Conservation (phyloP, 352 stramenopile genomes). For the Globisporangium lucens region DNA sequence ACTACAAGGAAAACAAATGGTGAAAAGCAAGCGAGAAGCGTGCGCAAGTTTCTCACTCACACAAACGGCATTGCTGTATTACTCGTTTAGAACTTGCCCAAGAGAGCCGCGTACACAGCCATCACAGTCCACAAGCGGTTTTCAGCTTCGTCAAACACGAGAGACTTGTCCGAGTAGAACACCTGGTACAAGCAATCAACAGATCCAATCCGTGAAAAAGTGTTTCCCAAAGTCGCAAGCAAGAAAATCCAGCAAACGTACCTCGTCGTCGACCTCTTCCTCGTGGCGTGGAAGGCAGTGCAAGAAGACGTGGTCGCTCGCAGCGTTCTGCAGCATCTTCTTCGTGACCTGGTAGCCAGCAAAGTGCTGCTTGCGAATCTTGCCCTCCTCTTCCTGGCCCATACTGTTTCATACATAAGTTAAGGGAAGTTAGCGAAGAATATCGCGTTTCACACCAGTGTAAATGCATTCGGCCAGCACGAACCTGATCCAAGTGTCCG, state of each 20-base stretch:
- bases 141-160: slow-evolving; percentile 97
- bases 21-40: background rate
- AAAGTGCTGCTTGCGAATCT: slow-evolving; percentile 93
- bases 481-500: slow-evolving; percentile 95
- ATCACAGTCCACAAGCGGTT: slow-evolving; percentile 99
- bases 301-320: slow-evolving; percentile 93
- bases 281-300: slow-evolving; percentile 96
- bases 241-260: slow-evolving; percentile 30
- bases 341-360: slow-evolving; percentile 94
- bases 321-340: slow-evolving; percentile 90
- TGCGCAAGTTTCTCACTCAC: background rate
- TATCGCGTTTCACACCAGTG: no score
- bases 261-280: slow-evolving; percentile 97
- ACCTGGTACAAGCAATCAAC: slow-evolving; percentile 33
- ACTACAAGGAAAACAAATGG: background rate
- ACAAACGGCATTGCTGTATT: background rate
- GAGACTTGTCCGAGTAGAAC: slow-evolving; percentile 94
- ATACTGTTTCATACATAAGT: slow-evolving; percentile 44
- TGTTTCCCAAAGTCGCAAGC: background rate
- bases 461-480: background rate
- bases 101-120: slow-evolving; percentile 87
- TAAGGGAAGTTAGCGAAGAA: no score
- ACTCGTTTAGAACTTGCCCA: slow-evolving; percentile 47
- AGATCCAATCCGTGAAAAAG: background rate
- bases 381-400: slow-evolving; percentile 93